Conservation (phyloP, 805 yeast species). For the Hermanozyma aechmeae region DNA sequence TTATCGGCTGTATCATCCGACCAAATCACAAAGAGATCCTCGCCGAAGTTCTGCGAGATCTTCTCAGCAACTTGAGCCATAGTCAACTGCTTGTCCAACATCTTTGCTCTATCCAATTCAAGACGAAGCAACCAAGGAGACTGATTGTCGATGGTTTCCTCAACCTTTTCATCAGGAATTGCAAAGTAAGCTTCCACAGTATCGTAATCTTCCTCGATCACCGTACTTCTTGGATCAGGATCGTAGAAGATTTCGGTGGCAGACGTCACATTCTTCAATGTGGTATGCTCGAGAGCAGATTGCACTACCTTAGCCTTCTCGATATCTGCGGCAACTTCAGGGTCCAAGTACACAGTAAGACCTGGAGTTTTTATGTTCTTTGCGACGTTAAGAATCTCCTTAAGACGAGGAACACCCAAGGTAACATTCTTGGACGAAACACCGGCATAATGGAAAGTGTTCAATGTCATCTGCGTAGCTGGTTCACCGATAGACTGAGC, state of each 20-base stretch:
- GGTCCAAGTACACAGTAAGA: conserved; percentile 81
- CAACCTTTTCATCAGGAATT: conserved; percentile 95
- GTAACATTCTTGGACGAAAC: conserved; percentile 94
- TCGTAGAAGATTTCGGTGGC: conserved; percentile 96
- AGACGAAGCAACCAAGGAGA: conserved; percentile 97
- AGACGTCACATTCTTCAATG: conserved; percentile 90
- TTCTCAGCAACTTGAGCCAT: conserved; percentile 98
- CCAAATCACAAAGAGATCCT: conserved; percentile 96
- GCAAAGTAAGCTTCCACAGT: conserved; percentile 96
- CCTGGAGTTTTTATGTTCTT: conserved; percentile 99
- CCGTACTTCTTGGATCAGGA: conserved; percentile 95
- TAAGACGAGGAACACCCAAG: conserved; percentile 94
- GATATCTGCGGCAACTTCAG: conserved; percentile 75
- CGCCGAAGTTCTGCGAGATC: conserved; percentile 86
- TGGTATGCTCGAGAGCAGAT: conserved; percentile 95
- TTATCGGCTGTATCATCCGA: conserved; percentile 98
- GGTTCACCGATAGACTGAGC: conserved; percentile 98
- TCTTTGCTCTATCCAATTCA: conserved; percentile 96
- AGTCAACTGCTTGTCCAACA: conserved; percentile 95
- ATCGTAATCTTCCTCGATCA: conserved; percentile 92
- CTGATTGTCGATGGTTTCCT: conserved; percentile 86
- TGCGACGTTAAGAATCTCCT: conserved; percentile 97
- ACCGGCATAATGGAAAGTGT: conserved; percentile 98
- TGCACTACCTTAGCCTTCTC: conserved; percentile 92
- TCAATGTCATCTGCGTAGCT: conserved; percentile 95